Percentiles rank a stretch among this genome's conserved stretches.
Evolutionary conservation across 1,139 yeast species (phyloP).

Genomic region (Taphrina deformans): DNA sequence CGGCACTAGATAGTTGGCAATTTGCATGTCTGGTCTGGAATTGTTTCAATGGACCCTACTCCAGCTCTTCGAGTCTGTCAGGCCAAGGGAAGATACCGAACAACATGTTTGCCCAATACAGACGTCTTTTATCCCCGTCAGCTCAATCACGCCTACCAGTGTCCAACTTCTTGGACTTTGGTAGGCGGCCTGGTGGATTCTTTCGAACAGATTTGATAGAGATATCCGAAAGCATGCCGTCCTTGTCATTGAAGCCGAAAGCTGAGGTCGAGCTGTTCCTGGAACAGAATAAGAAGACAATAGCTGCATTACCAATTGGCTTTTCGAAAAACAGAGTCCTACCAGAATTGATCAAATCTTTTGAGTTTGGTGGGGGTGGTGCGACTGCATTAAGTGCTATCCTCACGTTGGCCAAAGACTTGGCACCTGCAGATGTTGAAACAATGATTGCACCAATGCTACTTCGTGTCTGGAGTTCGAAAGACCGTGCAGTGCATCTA

Average conservation of each 20-base stretch:
- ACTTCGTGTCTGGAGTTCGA: constrained; percentile 60
- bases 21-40: constrained; percentile 60
- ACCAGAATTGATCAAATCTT: constrained; percentile 61
- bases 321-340: constrained; percentile 63
- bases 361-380: constrained; percentile 43
- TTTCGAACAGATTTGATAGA: constrained; percentile 54
- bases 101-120: constrained; percentile 41
- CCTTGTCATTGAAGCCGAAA: constrained; percentile 54
- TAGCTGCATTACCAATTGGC: constrained; percentile 56
- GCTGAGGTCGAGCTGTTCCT: constrained; percentile 58
- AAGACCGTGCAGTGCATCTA: constrained; percentile 76
- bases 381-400: constrained; percentile 36
- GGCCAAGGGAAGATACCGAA: constrained; percentile 43
- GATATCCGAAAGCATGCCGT: constrained; percentile 55
- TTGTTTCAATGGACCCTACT: constrained; percentile 49
- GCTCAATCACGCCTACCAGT: constrained; percentile 51
- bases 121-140: constrained; percentile 41
- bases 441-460: constrained; percentile 62
- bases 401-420: constrained; percentile 47
- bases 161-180: constrained; percentile 54
- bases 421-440: constrained; percentile 50
- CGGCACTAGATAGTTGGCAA: constrained; percentile 57
- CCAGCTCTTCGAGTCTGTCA: constrained; percentile 40
- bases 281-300: constrained; percentile 45
- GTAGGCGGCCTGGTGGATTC: constrained; percentile 45